These are phyloP conservation scores for Aspergillus sojae DNA, from an alignment of 2,329 filamentous ascomycete genomes.

Conservation along the genomic window DNA sequence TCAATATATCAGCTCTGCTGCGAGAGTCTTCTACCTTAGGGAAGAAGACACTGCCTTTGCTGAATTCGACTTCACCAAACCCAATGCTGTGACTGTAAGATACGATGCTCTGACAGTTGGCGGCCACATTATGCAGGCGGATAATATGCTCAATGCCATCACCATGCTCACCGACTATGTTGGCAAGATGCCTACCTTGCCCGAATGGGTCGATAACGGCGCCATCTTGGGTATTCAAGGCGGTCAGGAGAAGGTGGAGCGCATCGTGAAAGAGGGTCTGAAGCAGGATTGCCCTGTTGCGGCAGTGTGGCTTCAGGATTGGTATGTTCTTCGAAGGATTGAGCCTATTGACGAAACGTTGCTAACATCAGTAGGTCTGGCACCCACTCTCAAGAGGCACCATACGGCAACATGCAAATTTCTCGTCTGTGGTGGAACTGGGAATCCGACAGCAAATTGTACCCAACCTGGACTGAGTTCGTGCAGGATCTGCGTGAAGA, in stretches of 20 bases:
- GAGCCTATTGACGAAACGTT: too few species aligned
- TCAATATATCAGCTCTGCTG: slow-evolving; percentile 31
- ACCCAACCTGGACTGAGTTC: slow-evolving; percentile 39
- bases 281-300: not conserved
- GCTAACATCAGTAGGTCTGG: slow-evolving; percentile 19
- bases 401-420: slow-evolving; percentile 35
- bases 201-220: slow-evolving; percentile 32
- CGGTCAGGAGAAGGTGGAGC: not conserved
- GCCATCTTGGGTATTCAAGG: slow-evolving; percentile 20
- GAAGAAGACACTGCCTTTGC: slow-evolving; percentile 36
- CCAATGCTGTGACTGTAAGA: not conserved
- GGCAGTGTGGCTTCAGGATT: not conserved
- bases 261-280: not conserved
- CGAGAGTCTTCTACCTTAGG: slow-evolving; percentile 28
- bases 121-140: slow-evolving; percentile 26
- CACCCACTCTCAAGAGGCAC: slow-evolving; percentile 36
- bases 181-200: slow-evolving; percentile 37
- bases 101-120: not conserved
- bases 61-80: slow-evolving; percentile 33
- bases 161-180: slow-evolving; percentile 38
- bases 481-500: slow-evolving; percentile 33
- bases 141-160: slow-evolving; percentile 20
- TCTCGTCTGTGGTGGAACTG: slow-evolving; percentile 45
- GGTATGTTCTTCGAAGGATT: too few species aligned
- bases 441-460: slow-evolving; percentile 38